Evolutionary conservation across 495 filamentous ascomycete genomes (phyloP).

Genomic region (Apodospora peruviana): DNA sequence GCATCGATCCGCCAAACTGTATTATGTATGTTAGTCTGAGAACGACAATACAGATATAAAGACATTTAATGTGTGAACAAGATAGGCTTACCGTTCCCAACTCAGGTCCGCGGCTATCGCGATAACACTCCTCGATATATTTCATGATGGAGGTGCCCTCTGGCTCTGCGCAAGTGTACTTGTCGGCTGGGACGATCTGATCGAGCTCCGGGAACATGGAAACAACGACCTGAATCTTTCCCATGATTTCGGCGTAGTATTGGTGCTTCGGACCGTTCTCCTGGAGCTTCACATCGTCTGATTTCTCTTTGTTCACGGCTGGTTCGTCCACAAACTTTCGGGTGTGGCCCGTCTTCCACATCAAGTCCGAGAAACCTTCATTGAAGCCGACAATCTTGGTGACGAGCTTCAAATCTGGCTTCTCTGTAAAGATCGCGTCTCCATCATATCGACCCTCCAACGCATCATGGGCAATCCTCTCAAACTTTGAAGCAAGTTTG

Average conservation of each 20-base stretch:
- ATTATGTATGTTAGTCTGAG: no score
- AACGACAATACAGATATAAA: no score
- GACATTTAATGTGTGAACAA: no score
- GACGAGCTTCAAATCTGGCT: slow-evolving; percentile 31
- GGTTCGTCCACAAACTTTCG: slow-evolving; percentile 23
- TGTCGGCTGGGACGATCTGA: slow-evolving; percentile 12
- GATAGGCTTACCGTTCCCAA: no score
- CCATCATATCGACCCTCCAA: slow-evolving; percentile 35
- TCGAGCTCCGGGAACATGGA: slow-evolving; percentile 19
- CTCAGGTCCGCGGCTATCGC: slow-evolving; percentile 24
- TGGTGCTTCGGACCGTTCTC: no score
- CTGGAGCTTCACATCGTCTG: no score
- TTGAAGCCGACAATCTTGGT: slow-evolving; percentile 40
- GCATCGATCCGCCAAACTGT: slow-evolving; percentile 36
- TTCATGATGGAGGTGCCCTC: slow-evolving; percentile 15
- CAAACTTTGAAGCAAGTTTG: slow-evolving; percentile 7
- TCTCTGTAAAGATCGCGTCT: slow-evolving; percentile 31
- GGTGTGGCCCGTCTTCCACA: slow-evolving; percentile 35
- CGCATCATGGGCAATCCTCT: slow-evolving; percentile 4
- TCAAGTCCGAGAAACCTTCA: slow-evolving; percentile 34
- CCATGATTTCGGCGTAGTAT: no score
- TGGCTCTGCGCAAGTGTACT: background rate
- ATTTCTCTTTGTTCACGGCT: no score
- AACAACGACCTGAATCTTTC: background rate
- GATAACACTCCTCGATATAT: slow-evolving; percentile 20